phyloP scores from a whole-genome alignment of 2,329 filamentous ascomycete genomes.

The Venturia nashicola region DNA sequence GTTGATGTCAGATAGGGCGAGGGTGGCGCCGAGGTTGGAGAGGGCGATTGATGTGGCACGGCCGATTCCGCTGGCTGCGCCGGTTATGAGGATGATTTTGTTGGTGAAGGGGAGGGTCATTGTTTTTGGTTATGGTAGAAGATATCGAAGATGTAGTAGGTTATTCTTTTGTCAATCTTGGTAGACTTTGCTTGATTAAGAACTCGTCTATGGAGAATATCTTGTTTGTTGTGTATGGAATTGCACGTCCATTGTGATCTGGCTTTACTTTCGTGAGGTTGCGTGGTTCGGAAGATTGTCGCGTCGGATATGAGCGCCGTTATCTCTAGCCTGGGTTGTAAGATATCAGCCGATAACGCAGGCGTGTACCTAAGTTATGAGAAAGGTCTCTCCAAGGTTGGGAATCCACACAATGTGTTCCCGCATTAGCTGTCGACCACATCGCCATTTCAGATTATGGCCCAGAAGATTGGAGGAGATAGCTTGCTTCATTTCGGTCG shows the following conservation, averaged over 20 bases:
- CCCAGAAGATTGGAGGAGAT: too few relatives aligned
- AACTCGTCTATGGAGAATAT: too few relatives aligned
- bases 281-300: not conserved
- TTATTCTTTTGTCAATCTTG: not conserved
- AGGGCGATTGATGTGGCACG: slow-evolving; percentile 52
- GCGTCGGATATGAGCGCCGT: not conserved
- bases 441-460: too few relatives aligned
- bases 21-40: slow-evolving; percentile 2
- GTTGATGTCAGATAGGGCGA: slow-evolving; percentile 7
- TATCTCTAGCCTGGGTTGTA: not conserved
- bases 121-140: not conserved
- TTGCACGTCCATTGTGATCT: not conserved
- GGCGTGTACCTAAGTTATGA: too few relatives aligned
- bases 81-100: slow-evolving; percentile 87
- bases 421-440: too few relatives aligned
- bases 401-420: too few relatives aligned
- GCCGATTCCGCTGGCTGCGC: slow-evolving; percentile 88
- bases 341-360: too few relatives aligned
- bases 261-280: not conserved
- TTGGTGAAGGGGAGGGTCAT: slow-evolving; percentile 47
- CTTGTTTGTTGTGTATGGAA: too few relatives aligned
- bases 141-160: not conserved
- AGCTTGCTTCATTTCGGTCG: too few relatives aligned
- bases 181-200: too few relatives aligned
- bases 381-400: too few relatives aligned